Conservation (phyloP, 1,284 basidiomycete species). For the Fomitopsis betulina region DNA sequence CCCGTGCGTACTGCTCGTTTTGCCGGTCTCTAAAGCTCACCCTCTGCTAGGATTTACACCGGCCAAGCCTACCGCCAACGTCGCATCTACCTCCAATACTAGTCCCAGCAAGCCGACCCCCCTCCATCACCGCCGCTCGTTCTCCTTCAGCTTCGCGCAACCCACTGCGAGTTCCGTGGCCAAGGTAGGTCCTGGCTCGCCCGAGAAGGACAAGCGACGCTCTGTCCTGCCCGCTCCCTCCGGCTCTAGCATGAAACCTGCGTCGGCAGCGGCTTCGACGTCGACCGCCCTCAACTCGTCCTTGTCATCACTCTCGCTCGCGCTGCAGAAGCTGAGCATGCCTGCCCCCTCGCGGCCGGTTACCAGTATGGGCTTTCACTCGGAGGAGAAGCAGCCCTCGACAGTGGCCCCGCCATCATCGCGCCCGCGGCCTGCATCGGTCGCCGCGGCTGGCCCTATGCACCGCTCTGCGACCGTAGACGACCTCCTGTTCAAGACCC, state of each 20-base stretch:
- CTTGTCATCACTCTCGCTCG: slow-evolving; percentile 48
- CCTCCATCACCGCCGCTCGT: neutral
- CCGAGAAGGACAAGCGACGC: slow-evolving; percentile 15
- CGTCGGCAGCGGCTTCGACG: slow-evolving; percentile 10
- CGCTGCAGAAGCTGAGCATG: slow-evolving; percentile 57
- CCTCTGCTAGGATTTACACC: neutral
- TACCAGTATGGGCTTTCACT: slow-evolving; percentile 60
- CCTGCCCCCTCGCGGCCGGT: slow-evolving; percentile 57
- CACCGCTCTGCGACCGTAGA: neutral
- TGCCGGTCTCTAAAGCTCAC: neutral
- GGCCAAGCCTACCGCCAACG: neutral
- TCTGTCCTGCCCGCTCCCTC: neutral
- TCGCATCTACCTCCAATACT: neutral
- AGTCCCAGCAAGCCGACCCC: neutral
- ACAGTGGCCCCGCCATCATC: neutral
- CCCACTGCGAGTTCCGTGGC: slow-evolving; percentile 28
- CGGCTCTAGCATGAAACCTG: neutral
- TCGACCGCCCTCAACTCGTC: slow-evolving; percentile 7
- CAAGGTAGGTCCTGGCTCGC: slow-evolving; percentile 19
- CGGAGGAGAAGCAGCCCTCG: neutral
- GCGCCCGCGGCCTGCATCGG: neutral
- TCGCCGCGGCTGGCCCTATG: neutral
- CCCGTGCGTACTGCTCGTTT: neutral
- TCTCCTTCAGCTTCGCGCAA: slow-evolving; percentile 23
- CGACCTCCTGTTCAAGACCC: neutral